Evolutionary conservation across 176 grass and related monocot species (phyloP).

Genomic region (Eleusine coracana): DNA sequence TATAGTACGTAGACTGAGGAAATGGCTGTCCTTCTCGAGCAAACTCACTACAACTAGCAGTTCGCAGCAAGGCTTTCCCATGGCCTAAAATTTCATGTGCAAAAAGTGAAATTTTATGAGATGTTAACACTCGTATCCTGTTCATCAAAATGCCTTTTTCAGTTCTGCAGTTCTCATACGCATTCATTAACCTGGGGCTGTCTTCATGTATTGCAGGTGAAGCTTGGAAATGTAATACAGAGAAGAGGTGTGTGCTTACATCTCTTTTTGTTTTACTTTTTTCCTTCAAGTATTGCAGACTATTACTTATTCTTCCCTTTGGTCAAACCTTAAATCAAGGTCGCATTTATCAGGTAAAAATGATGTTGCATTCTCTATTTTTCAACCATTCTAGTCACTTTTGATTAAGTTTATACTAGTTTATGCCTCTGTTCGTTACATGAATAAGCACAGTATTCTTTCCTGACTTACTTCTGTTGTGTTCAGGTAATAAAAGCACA

Average conservation of each 20-base stretch:
- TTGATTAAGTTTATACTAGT: constrained; percentile 1
- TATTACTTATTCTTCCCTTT: constrained; percentile 39
- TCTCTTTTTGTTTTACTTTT: constrained; percentile 36
- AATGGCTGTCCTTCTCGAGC: background rate
- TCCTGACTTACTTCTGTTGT: constrained; percentile 25
- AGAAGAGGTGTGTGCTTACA: constrained; percentile 66
- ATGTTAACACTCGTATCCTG: background rate
- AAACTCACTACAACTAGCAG: background rate
- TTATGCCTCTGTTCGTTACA: background rate
- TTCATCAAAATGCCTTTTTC: background rate
- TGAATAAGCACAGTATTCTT: constrained; percentile 9
- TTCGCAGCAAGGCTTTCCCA: background rate
- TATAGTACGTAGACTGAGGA: background rate
- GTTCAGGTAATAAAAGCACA: constrained; percentile 78
- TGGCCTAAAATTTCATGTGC: background rate
- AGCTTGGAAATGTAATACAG: constrained; percentile 82
- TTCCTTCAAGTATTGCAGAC: constrained; percentile 31
- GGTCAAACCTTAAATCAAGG: constrained; percentile 59
- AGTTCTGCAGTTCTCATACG: background rate
- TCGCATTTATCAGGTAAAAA: constrained; percentile 71
- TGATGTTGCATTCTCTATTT: background rate
- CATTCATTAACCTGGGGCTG: constrained; percentile 18
- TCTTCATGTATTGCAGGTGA: constrained; percentile 60
- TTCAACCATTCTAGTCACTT: background rate
- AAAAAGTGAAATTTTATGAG: background rate